Conservation (phyloP, 202 grass and related monocot genomes). For the Panicum virgatum region DNA sequence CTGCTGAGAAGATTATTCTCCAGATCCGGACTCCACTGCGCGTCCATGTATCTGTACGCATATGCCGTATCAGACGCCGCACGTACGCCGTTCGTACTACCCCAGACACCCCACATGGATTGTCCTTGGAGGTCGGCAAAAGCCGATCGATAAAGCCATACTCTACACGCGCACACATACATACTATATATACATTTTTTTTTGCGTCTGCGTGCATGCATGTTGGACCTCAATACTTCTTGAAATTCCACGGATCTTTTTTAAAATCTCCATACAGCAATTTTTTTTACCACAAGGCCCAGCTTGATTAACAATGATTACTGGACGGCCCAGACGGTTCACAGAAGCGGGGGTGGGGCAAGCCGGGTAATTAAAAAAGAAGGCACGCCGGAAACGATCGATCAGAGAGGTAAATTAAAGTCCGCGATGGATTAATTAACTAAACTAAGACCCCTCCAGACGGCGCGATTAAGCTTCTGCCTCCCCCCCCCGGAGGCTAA, state of each 20-base stretch:
- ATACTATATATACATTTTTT: too few relatives aligned
- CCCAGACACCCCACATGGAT: background rate
- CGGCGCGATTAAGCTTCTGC: background rate
- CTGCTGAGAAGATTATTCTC: background rate
- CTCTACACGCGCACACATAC: background rate
- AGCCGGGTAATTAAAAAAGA: background rate
- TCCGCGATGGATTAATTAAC: slow-evolving; percentile 7
- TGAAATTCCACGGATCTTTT: background rate
- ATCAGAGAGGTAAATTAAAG: slow-evolving; percentile 12
- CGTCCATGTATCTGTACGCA: background rate
- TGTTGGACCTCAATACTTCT: background rate
- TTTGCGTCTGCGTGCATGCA: background rate
- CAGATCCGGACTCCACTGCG: background rate
- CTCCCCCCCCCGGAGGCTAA: background rate
- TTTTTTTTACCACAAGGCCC: background rate
- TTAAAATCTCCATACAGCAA: background rate
- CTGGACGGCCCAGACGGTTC: background rate
- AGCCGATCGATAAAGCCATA: background rate
- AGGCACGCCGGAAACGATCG: background rate
- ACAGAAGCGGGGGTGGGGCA: background rate
- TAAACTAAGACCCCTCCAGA: slow-evolving; percentile 26
- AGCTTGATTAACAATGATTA: background rate
- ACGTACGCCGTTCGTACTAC: background rate
- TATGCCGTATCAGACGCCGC: background rate
- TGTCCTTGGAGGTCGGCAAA: background rate